phyloP scores from a whole-genome alignment of 2,329 filamentous ascomycete genomes.

The Phyllosticta paracitricarpa region DNA sequence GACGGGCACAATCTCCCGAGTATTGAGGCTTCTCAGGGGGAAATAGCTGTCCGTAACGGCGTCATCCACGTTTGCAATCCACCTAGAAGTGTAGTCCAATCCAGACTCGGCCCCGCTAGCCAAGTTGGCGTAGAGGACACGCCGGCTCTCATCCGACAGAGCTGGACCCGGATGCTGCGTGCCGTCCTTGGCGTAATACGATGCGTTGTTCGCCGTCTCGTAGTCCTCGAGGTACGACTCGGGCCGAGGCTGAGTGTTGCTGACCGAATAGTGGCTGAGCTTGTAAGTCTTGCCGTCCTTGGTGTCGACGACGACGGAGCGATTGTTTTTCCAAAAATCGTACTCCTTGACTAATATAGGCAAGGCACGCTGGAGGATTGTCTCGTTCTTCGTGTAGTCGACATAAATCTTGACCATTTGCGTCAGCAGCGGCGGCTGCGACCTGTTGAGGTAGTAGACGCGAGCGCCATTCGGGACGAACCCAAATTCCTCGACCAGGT shows the following conservation, averaged over 20 bases:
- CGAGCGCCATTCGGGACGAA: conserved; percentile 61
- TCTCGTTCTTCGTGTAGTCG: conserved; percentile 54
- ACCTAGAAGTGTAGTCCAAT: conserved; percentile 54
- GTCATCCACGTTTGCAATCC: conserved; percentile 47
- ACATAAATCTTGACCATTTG: conserved; percentile 58
- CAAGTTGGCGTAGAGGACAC: conserved; percentile 49
- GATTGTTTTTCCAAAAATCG: conserved; percentile 52
- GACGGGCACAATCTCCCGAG: conserved; percentile 48
- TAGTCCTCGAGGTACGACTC: conserved; percentile 60
- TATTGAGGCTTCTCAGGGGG: conserved; percentile 54
- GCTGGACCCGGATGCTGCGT: conserved; percentile 46
- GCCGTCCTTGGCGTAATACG: conserved; percentile 50
- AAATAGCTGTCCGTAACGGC: conserved; percentile 53
- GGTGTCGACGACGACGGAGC: conserved; percentile 43
- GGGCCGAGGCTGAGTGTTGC: conserved; percentile 56
- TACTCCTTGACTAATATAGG: conserved; percentile 56
- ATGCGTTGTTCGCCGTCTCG: conserved; percentile 52
- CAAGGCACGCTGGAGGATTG: conserved; percentile 49
- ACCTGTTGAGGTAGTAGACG: conserved; percentile 58
- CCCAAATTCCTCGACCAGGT: conserved; percentile 53
- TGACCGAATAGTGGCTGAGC: conserved; percentile 51
- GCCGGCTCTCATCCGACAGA: conserved; percentile 45
- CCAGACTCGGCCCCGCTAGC: conserved; percentile 56
- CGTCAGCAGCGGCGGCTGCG: conserved; percentile 55
- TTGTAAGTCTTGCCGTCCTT: conserved; percentile 40